phyloP scores from a whole-genome alignment of 2,329 filamentous ascomycete genomes.

The Pseudophaeomoniella oleicola region DNA sequence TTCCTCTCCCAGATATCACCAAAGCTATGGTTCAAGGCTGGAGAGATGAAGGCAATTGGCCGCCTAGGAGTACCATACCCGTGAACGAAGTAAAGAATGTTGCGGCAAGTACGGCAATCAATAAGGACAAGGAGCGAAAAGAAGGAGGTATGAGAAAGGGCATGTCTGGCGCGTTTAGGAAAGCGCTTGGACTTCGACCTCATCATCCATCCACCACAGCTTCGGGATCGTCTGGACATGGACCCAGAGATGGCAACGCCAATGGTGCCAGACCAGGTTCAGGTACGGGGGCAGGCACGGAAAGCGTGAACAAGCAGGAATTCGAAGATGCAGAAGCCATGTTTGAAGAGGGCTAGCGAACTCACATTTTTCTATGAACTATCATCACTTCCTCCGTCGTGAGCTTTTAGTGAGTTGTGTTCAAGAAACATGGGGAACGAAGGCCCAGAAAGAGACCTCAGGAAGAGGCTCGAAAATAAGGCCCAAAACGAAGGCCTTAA shows the following conservation, averaged over 20 bases:
- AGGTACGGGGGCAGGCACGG: constrained; percentile 1
- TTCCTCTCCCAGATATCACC: constrained; percentile 73
- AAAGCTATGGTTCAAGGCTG: constrained; percentile 73
- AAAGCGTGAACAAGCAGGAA: background rate
- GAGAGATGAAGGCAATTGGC: constrained; percentile 91
- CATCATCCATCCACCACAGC: too few relatives aligned
- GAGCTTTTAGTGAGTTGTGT: too few relatives aligned
- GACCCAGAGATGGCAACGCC: too few relatives aligned
- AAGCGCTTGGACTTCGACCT: constrained; percentile 6
- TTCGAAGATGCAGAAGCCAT: background rate
- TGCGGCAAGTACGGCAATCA: background rate
- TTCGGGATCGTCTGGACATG: too few relatives aligned
- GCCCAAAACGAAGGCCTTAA: too few relatives aligned
- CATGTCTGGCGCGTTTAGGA: background rate
- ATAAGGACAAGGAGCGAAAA: background rate
- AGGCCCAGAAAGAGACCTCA: too few relatives aligned
- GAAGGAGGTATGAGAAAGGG: constrained; percentile 1
- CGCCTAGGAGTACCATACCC: constrained; percentile 41
- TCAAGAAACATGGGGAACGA: too few relatives aligned
- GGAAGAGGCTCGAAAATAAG: too few relatives aligned
- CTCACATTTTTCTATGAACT: too few relatives aligned
- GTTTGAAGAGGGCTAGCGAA: background rate
- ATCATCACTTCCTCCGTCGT: too few relatives aligned
- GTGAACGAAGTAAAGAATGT: background rate
- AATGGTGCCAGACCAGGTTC: too few relatives aligned